Evolutionary conservation across 1,284 basidiomycete species (phyloP), one percentile per base, ranked within the genome.

Genomic region (Cutaneotrichosporon mucoides): DNA sequence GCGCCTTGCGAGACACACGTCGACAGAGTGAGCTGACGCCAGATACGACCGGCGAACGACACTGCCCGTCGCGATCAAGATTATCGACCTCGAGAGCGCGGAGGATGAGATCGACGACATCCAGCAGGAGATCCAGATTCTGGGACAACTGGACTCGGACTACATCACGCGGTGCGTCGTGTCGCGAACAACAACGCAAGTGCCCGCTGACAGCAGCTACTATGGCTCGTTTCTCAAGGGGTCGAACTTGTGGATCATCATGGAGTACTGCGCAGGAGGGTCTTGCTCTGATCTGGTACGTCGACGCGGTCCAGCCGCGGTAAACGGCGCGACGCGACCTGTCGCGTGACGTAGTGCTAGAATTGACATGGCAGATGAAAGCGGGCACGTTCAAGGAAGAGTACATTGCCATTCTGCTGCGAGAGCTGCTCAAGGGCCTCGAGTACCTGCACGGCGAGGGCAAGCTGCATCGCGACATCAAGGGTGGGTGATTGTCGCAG

Each of bases 51-150:
- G 91, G 75, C 85, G 90, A 58, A 94, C 91, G 36, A 88, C 91
- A 74, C 88, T 88, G 79, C 92, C 92, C 1, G 93, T 96, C 40
- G 92, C 92, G 44, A 96, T 97, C 82, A 97, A 98, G 85, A 94
- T 98, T 68, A 98, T 99, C 76, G 93, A 99, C 81, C 85, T 99
- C 41, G 95, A 99, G 79, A 92, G 90, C 71, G 94, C 95, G 54
- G 95, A 98, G 77, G 96, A 99, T 73, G 96, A 99, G 81, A 97
- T 99, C 76, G 94, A 97, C 77, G 95, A 99, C 79, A 98, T 99
- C 61, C 95, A 99, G 72, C 92, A 96, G 76, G 96, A 99, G 79
- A 99, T 99, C 63, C 90, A 95, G 77, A 98, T 98, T 65, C 85
- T 99, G 16, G 93, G 92, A n/a, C 95, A 98, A 76, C 80, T 99